phyloP scores from a whole-genome alignment of 331 rosid genomes.

The Cydonia oblonga region DNA sequence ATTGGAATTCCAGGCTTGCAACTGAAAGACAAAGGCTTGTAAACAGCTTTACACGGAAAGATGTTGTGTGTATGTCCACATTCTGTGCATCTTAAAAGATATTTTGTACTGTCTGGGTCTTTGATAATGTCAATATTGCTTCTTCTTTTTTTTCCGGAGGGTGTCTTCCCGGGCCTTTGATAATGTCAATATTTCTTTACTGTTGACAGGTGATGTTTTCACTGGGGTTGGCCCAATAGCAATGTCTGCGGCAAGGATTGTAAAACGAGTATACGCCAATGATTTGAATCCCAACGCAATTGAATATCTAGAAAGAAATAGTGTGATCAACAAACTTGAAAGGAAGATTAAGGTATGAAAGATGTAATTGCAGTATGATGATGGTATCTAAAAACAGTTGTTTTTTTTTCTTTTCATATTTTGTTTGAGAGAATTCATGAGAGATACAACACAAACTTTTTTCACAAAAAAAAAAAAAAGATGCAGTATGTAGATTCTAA shows the following conservation, averaged over 20 bases:
- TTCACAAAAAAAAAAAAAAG: too few relatives aligned
- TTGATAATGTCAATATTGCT: not conserved
- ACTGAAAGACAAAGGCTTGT: slow-evolving; percentile 86
- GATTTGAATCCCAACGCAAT: slow-evolving; percentile 58
- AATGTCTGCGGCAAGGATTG: slow-evolving; percentile 72
- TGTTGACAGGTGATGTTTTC: slow-evolving; percentile 79
- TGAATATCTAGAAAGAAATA: slow-evolving; percentile 56
- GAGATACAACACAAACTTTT: not conserved
- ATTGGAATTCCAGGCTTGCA: slow-evolving; percentile 91
- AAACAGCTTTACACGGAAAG: slow-evolving; percentile 49
- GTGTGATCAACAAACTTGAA: slow-evolving; percentile 79
- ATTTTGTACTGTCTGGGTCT: not conserved
- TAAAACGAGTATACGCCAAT: slow-evolving; percentile 78
- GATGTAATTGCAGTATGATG: not conserved
- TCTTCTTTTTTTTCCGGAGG: not conserved
- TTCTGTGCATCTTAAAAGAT: not conserved
- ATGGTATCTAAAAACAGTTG: not conserved
- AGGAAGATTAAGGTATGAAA: slow-evolving; percentile 50
- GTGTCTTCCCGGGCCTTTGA: not conserved
- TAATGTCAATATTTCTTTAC: slow-evolving; percentile 1
- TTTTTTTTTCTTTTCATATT: not conserved
- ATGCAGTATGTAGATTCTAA: not conserved
- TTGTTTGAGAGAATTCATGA: not conserved
- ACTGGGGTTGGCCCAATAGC: slow-evolving; percentile 94
- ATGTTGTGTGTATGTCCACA: slow-evolving; percentile 69